Base-by-base conservation (phyloP, 140 eudicot genomes). In the Flaveria floridana region DNA sequence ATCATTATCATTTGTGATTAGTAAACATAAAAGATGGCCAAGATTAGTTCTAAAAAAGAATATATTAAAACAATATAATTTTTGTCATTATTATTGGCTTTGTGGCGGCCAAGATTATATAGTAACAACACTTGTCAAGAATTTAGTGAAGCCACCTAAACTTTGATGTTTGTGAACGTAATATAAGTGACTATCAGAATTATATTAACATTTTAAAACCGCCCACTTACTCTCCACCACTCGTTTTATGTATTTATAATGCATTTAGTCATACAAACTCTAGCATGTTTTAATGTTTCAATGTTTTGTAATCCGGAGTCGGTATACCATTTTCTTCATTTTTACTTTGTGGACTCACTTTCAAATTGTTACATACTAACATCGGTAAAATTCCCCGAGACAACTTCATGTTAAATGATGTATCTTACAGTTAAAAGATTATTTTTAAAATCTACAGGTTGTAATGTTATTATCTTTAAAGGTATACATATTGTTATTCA, bases 151-250 rank as follows among this genome's bases (percentile, higher is more conserved):
- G 76, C 66, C 62, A 74, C 71, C 26, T 59, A 28, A 76, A 34
- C 51, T 6, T 70, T 46, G 82, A 28, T 47, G 26, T 21, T 74
- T 58, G 84, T 72, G 56, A 79, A 73, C 71, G 79, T 79, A 55
- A 76, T 37, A 28, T 4, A 48, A 80, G 65, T 74, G 80, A 74
- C 80, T 75, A 23, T 59, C 15, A 42, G 39, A 58, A 57, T 28
- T 74, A 67, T 47, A 58, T 21, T 67, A 68, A 67, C 44, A 3
- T 19, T 25, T 67, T 42, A 67, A 47, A 68, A 74, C 84, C 84
- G 84, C 68, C 84, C 80, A 80, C 80, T 59, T 50, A 21, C 25
- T 66, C 68, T 68, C 80, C 72, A 74, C 84, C 84, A 80, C 84
- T 65, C 51, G 15, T n/a, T 4, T 34, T 34, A 34, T 34, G 41